These are phyloP conservation scores for Pachysandra terminalis DNA, from an alignment of 164 flowering plant species.

Conservation along the genomic window DNA sequence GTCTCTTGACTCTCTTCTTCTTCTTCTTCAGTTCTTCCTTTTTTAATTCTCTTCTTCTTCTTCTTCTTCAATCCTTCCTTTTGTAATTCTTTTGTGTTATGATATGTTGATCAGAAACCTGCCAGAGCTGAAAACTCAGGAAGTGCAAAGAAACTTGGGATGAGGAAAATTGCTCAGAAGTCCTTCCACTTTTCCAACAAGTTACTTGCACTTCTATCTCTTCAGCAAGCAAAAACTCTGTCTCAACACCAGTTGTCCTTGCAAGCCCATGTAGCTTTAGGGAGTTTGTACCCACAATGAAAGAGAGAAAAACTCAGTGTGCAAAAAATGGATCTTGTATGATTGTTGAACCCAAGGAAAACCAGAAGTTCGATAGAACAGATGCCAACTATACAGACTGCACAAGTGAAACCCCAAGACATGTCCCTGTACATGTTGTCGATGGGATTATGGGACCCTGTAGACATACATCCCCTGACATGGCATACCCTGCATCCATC, in stretches of 20 bases:
- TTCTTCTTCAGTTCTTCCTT: not conserved
- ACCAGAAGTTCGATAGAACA: slow-evolving; percentile 23
- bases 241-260: slow-evolving; percentile 19
- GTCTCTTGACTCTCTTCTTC: no score
- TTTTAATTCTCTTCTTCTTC: not conserved
- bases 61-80: not conserved
- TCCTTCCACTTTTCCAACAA: slow-evolving; percentile 41
- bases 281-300: slow-evolving; percentile 45
- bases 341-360: slow-evolving; percentile 22
- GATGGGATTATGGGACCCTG: slow-evolving; percentile 43
- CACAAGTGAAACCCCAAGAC: slow-evolving; percentile 42
- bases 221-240: slow-evolving; percentile 33
- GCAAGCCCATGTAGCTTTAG: slow-evolving; percentile 28
- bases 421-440: slow-evolving; percentile 62
- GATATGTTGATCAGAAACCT: slow-evolving; percentile 34
- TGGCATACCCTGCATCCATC: slow-evolving; percentile 32
- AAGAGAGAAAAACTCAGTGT: slow-evolving; percentile 26
- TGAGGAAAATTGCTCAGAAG: slow-evolving; percentile 43
- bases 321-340: slow-evolving; percentile 29
- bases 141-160: slow-evolving; percentile 30
- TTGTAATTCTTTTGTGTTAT: not conserved
- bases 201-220: slow-evolving; percentile 41
- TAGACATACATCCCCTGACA: slow-evolving; percentile 27
- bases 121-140: slow-evolving; percentile 33
- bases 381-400: slow-evolving; percentile 23